Base-by-base conservation (phyloP, 1,284 basidiomycete species). In the Kwoniella shivajii region DNA sequence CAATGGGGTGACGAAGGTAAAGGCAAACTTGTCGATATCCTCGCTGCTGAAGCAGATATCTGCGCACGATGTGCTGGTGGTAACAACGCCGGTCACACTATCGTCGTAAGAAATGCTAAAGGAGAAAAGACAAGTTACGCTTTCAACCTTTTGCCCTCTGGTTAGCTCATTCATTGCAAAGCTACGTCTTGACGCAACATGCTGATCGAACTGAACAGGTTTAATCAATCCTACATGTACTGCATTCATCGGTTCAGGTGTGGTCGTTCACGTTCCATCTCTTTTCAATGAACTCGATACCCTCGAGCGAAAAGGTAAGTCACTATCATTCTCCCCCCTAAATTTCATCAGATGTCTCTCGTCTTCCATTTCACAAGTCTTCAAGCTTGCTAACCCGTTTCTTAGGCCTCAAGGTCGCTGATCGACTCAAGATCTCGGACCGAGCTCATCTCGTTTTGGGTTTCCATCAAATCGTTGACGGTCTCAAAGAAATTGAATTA, bases 391-490 rank as follows among this genome's bases (percentile, higher is more conserved):
- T n/a, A n/a, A n/a, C n/a, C n/a, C n/a, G n/a, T n/a, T n/a, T n/a
- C n/a, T n/a, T 57, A 94, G 92, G 92, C 31, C 85, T 99, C 55
- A 85, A 90, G 72, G 96, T 92, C 79, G 85, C 86, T 11, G 84
- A 85, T 61, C 86, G 96, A 39, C 81, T 99, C 22, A 90, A 97
- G 78, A 82, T 99, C 66, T 98, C 95, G 22, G 93, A 98, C 80
- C 88, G 95, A 63, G 92, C 95, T 2, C 92, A 96, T 66, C 87
- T 99, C 63, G 95, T 99, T 44, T 93, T 98, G 72, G 95, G 98
- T 78, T 99, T 99, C 79, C 95, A 99, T 80, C 95, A 99, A 81
- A 96, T 98, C 70, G 96, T 99, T 38, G 96, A 99, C 72, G 96
- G 96, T 16, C 81, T 99, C 70, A 99, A 99, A 78, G 95, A 99